phyloP scores from a whole-genome alignment of 345 rosid species.

The Noccaea caerulescens region DNA sequence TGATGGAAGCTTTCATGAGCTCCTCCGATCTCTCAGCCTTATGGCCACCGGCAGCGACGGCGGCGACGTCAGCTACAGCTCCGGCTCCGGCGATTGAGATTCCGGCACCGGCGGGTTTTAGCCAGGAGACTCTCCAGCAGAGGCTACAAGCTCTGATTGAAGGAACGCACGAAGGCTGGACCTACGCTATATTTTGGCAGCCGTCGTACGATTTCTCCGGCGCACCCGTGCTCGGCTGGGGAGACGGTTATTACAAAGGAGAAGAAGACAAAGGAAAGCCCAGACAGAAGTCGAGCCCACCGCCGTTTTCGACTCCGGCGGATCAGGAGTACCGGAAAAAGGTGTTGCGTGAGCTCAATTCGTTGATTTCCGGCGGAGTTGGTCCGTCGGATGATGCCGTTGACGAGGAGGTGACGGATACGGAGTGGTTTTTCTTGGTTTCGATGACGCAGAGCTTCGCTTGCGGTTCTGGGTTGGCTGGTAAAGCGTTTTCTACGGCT shows the following conservation, averaged over 20 bases:
- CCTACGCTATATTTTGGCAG: conserved; percentile 99
- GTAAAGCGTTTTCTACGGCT: conserved; percentile 66
- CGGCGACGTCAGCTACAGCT: conserved; percentile 26
- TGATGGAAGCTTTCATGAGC: conserved; percentile 97
- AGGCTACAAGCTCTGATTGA: conserved; percentile 85
- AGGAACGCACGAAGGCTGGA: conserved; percentile 79
- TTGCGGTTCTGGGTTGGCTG: conserved; percentile 77
- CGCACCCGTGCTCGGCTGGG: conserved; percentile 77
- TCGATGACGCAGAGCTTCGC: conserved; percentile 93
- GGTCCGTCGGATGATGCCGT: conserved; percentile 59
- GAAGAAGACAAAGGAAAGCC: conserved; percentile 68
- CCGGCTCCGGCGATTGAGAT: conserved; percentile 19
- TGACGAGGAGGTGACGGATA: conserved; percentile 96
- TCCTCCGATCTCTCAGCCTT: conserved; percentile 67
- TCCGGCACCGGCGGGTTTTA: conserved; percentile 47
- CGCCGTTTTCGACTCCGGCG: conserved; percentile 47
- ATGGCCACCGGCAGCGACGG: conserved; percentile 66
- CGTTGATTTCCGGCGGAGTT: conserved; percentile 74
- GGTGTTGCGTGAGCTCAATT: conserved; percentile 82
- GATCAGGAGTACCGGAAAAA: conserved; percentile 90
- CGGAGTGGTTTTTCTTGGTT: conserved; percentile 96
- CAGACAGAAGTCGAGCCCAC: conserved; percentile 43
- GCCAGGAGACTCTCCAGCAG: conserved; percentile 88
- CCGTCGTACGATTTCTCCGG: conserved; percentile 75
- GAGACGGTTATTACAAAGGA: conserved; percentile 94